Evolutionary conservation across 257 asterid genomes (phyloP).

Genomic region (Cordia subcordata): DNA sequence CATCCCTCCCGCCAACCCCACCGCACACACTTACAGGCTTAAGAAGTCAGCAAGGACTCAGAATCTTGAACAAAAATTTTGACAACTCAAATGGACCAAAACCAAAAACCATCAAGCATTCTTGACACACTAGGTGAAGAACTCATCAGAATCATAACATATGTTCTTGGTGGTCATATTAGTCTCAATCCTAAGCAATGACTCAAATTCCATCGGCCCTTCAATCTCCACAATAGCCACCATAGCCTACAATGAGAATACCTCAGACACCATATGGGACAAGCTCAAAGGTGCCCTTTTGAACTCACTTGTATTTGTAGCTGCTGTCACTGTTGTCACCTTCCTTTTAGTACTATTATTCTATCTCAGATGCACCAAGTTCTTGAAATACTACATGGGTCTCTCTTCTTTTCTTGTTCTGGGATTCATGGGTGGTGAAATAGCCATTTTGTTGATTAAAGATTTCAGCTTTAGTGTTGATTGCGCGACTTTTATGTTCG

Average conservation of each 20-base stretch:
- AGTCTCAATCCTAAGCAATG: slow-evolving; percentile 61
- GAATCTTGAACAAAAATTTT: neutral
- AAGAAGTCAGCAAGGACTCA: neutral
- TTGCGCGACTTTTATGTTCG: slow-evolving; percentile 51
- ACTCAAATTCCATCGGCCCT: slow-evolving; percentile 30
- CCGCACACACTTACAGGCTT: no score
- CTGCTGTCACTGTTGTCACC: slow-evolving; percentile 73
- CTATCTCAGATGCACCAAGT: slow-evolving; percentile 81
- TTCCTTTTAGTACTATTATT: slow-evolving; percentile 79
- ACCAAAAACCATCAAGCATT: slow-evolving; percentile 39
- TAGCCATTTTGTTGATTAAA: slow-evolving; percentile 48
- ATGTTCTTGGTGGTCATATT: slow-evolving; percentile 79
- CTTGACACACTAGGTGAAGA: slow-evolving; percentile 89
- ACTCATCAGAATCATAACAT: slow-evolving; percentile 67
- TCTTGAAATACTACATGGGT: slow-evolving; percentile 98
- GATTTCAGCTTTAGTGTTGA: slow-evolving; percentile 61
- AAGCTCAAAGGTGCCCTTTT: slow-evolving; percentile 91
- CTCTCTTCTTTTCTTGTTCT: slow-evolving; percentile 82
- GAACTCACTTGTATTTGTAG: slow-evolving; percentile 78
- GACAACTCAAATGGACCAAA: slow-evolving; percentile 54
- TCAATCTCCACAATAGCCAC: slow-evolving; percentile 67
- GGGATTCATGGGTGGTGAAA: slow-evolving; percentile 89
- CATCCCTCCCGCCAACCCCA: no score
- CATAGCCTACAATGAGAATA: slow-evolving; percentile 64
- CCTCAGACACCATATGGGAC: slow-evolving; percentile 85